These are phyloP conservation scores for Paspalum notatum DNA, from an alignment of 176 grass and related monocot genomes.

Conservation along the genomic window DNA sequence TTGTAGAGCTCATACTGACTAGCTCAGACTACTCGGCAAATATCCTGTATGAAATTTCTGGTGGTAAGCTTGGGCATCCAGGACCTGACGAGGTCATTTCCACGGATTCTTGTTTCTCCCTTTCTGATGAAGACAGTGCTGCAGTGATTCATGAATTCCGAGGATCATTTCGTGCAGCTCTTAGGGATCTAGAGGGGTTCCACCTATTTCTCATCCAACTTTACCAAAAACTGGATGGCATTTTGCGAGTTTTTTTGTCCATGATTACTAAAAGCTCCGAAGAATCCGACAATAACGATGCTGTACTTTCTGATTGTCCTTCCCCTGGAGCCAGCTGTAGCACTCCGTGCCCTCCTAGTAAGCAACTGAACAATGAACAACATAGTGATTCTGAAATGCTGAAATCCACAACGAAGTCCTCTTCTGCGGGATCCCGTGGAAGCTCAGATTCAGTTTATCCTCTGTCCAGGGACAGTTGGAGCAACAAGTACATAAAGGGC, in stretches of 20 bases:
- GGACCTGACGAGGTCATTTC: slow-evolving; percentile 49
- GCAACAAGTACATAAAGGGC: slow-evolving; percentile 62
- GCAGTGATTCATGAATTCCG: slow-evolving; percentile 79
- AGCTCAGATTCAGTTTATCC: slow-evolving; percentile 78
- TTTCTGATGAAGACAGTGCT: slow-evolving; percentile 62
- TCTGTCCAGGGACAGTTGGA: slow-evolving; percentile 67
- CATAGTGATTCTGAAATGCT: slow-evolving; percentile 56
- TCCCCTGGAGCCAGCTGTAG: slow-evolving; percentile 45
- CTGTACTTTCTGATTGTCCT: slow-evolving; percentile 39
- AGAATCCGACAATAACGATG: slow-evolving; percentile 66
- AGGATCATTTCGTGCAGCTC: slow-evolving; percentile 86
- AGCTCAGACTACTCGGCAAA: slow-evolving; percentile 65
- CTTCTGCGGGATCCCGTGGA: slow-evolving; percentile 71
- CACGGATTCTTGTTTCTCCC: slow-evolving; percentile 47
- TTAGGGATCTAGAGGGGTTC: slow-evolving; percentile 85
- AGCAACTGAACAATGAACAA: slow-evolving; percentile 48
- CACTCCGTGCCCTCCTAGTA: slow-evolving; percentile 50
- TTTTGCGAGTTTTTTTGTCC: slow-evolving; percentile 73
- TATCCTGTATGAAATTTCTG: slow-evolving; percentile 83
- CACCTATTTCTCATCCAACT: slow-evolving; percentile 91
- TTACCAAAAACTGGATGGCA: slow-evolving; percentile 88
- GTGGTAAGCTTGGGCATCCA: slow-evolving; percentile 71
- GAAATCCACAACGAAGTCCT: slow-evolving; percentile 55
- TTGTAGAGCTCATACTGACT: slow-evolving; percentile 87
- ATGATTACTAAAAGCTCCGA: slow-evolving; percentile 75